Evolutionary conservation across 208 protist species (phyloP).

Genomic region (Novymonas esmeraldas): DNA sequence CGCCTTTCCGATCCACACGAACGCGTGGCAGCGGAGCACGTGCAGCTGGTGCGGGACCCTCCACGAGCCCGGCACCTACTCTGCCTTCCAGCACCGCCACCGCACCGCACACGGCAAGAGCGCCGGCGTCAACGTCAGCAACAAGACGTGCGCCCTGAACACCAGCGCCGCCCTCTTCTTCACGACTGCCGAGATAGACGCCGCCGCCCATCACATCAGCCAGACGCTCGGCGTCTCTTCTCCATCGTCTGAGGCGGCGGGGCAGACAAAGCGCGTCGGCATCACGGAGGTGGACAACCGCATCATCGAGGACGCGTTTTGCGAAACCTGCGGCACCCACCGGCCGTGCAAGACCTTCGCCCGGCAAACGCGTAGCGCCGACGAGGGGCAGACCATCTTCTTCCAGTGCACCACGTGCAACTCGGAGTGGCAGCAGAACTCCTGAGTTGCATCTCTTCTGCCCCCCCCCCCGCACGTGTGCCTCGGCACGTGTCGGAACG

Average conservation of each 20-base stretch:
- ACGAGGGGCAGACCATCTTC: slow-evolving; percentile 94
- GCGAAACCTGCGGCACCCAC: slow-evolving; percentile 74
- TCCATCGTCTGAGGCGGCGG: not conserved
- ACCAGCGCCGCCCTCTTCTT: slow-evolving; percentile 56
- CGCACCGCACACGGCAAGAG: not conserved
- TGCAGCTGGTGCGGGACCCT: slow-evolving; percentile 44
- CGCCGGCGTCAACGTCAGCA: not conserved
- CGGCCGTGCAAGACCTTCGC: slow-evolving; percentile 81
- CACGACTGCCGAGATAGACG: slow-evolving; percentile 43
- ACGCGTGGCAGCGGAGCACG: slow-evolving; percentile 23
- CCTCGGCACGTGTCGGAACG: no score
- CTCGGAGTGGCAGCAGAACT: slow-evolving; percentile 90
- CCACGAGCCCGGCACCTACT: slow-evolving; percentile 33
- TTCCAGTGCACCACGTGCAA: slow-evolving; percentile 89
- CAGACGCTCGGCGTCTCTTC: slow-evolving; percentile 18
- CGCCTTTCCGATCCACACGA: slow-evolving; percentile 43
- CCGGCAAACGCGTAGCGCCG: slow-evolving; percentile 88
- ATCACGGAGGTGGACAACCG: slow-evolving; percentile 78
- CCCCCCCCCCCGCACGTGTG: not conserved
- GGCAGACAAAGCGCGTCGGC: slow-evolving; percentile 26
- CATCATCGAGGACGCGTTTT: slow-evolving; percentile 88
- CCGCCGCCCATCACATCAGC: slow-evolving; percentile 31
- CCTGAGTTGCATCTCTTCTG: slow-evolving; percentile 35
- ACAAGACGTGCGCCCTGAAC: slow-evolving; percentile 24
- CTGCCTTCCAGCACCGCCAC: slow-evolving; percentile 21